phyloP scores from a whole-genome alignment of 441 rosid species.

The Pelargonium cotyledonis region DNA sequence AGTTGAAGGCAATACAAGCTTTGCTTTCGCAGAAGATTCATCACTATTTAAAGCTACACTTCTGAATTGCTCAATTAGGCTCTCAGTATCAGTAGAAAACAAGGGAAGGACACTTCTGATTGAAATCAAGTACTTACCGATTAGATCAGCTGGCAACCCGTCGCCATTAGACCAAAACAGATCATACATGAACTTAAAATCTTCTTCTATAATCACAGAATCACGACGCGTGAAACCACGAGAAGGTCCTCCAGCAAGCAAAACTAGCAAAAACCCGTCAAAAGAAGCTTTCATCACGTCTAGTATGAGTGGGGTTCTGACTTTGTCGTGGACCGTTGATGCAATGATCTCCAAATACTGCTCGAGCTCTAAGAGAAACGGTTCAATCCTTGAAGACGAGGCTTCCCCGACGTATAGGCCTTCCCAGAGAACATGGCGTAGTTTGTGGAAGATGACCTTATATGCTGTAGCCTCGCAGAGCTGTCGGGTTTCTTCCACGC shows the following conservation, averaged over 20 bases:
- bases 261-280: conserved; percentile 54
- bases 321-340: conserved; percentile 49
- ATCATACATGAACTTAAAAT: conserved; percentile 51
- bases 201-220: conserved; percentile 45
- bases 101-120: conserved; percentile 49
- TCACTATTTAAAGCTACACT: conserved; percentile 33
- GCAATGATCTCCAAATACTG: conserved; percentile 52
- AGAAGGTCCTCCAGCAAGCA: conserved; percentile 67
- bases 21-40: conserved; percentile 43
- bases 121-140: conserved; percentile 42
- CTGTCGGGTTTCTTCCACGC: conserved; percentile 51
- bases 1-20: conserved; percentile 57
- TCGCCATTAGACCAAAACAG: conserved; percentile 79
- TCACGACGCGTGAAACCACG: conserved; percentile 52
- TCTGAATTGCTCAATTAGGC: conserved; percentile 47
- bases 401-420: conserved; percentile 60
- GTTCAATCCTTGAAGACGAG: conserved; percentile 72
- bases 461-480: conserved; percentile 50
- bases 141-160: conserved; percentile 59
- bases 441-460: conserved; percentile 45
- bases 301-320: conserved; percentile 49
- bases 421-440: conserved; percentile 55
- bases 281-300: conserved; percentile 70
- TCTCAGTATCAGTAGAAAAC: conserved; percentile 37
- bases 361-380: conserved; percentile 64